Evolutionary conservation across 1,139 yeast species (phyloP), one percentile per base, ranked within the genome.

Genomic region (Scheffersomyces titani): DNA sequence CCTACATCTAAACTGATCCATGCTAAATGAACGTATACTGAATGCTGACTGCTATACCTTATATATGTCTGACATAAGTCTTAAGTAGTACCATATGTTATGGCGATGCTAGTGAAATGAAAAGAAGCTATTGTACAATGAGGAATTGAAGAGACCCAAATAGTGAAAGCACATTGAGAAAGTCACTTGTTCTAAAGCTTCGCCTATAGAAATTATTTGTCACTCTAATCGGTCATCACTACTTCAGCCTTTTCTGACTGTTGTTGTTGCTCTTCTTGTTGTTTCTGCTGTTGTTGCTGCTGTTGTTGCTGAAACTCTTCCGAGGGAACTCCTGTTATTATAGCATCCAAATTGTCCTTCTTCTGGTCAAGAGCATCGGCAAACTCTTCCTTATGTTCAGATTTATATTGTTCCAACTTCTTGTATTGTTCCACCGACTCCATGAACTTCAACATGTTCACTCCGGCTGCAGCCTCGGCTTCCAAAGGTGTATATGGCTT

Each of bases 391-490:
- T 78, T 74, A 60, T 77, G 71, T 24, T 73, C 80, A n/a, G 65
- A 66, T 63, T 81, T 78, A 58, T 67, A 69, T 53, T 70, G 70
- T 59, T 80, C 83, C 54, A 72, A 61, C 53, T 70, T 71, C 70
- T 82, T 82, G 65, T 80, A 81, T 64, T 83, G 77, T 60, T 87
- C 88, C 36, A 88, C 90, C 55, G 85, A 80, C 56, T 80, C 78
- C 65, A 88, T 70, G 69, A 86, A 93, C 70, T 84, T 87, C 53
- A 79, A 78, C 72, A 92, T 78, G 70, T 91, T 88, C 36, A 83
- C 78, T 2, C 98, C 98, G 0, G 89, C 83, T 1, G 97, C 98
- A 48, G 97, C 97, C 67, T 92, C 92, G 46, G 97, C 89, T 69
- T 93, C 98, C 61, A 90, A 85, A 54, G 84, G 87, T 5, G 97